Percentiles rank a stretch among this genome's conserved stretches.
Conservation (phyloP, 2,329 filamentous ascomycete species). For the Parastagonospora avenae region DNA sequence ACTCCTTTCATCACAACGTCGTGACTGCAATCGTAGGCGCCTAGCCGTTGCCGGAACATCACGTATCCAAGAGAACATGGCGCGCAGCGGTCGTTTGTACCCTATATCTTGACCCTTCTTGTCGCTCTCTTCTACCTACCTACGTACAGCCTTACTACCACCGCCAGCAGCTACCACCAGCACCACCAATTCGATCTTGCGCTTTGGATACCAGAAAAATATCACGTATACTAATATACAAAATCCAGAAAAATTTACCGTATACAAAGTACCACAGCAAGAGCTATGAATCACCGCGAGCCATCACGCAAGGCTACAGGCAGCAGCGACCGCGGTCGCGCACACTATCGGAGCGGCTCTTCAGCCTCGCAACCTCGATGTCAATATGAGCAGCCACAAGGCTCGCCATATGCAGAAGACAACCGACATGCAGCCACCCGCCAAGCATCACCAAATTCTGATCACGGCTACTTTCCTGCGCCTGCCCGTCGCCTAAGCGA, state of each 20-base stretch:
- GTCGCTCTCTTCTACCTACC: no score
- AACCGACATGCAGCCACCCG: not conserved
- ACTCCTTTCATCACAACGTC: no score
- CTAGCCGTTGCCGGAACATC: no score
- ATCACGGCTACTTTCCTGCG: no score
- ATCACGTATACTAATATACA: not conserved
- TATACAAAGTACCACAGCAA: not conserved
- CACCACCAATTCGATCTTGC: not conserved
- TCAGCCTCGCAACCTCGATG: not conserved
- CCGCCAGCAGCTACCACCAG: no score
- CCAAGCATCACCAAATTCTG: not conserved
- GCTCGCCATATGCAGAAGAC: not conserved
- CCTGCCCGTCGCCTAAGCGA: no score
- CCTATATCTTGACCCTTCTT: no score
- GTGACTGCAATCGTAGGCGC: no score
- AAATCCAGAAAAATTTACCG: not conserved
- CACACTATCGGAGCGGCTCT: not conserved
- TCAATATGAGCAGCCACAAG: not conserved
- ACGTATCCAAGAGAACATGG: no score
- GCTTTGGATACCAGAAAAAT: no score
- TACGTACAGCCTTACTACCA: no score
- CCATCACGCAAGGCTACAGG: constrained; percentile 7
- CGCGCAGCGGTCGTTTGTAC: no score
- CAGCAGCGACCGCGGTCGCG: constrained; percentile 4
- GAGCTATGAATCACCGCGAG: not conserved